Conservation (phyloP, 176 grass and related monocot species). For the Raddia guianensis region DNA sequence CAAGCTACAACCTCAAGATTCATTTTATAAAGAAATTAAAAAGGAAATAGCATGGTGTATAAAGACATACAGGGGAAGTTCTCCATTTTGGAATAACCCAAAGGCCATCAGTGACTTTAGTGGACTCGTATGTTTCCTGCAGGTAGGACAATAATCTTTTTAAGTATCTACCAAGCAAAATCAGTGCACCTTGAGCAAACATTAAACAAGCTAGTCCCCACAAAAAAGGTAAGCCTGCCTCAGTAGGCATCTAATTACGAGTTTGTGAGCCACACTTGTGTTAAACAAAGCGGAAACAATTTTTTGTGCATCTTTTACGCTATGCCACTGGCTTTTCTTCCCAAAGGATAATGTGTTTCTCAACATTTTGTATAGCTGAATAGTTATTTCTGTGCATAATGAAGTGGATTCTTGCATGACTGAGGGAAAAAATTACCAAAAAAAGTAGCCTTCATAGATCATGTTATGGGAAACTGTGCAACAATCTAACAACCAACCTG, state of each 20-base stretch:
- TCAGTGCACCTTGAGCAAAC: background rate
- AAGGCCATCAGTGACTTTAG: slow-evolving; percentile 69
- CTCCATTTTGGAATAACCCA: slow-evolving; percentile 97
- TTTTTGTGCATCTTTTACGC: background rate
- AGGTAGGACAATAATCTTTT: slow-evolving; percentile 22
- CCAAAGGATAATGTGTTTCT: background rate
- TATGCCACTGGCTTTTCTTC: background rate
- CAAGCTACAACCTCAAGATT: background rate
- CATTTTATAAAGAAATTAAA: background rate
- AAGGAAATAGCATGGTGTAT: slow-evolving; percentile 8
- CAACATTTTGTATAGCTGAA: background rate
- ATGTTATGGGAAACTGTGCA: background rate
- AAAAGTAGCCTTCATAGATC: background rate
- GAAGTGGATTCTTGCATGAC: background rate
- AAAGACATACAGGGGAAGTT: slow-evolving; percentile 63
- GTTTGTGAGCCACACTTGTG: background rate
- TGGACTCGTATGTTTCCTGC: slow-evolving; percentile 72
- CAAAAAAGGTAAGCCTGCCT: background rate
- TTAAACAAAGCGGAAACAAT: no score
- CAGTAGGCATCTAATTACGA: background rate
- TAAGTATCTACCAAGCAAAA: slow-evolving; percentile 24
- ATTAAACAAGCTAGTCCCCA: background rate
- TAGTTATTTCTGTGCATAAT: background rate
- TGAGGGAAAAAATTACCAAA: background rate
- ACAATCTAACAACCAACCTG: slow-evolving; percentile 50